Conservation (phyloP, 345 rosid genomes). For the Eucalyptus shirleyi region DNA sequence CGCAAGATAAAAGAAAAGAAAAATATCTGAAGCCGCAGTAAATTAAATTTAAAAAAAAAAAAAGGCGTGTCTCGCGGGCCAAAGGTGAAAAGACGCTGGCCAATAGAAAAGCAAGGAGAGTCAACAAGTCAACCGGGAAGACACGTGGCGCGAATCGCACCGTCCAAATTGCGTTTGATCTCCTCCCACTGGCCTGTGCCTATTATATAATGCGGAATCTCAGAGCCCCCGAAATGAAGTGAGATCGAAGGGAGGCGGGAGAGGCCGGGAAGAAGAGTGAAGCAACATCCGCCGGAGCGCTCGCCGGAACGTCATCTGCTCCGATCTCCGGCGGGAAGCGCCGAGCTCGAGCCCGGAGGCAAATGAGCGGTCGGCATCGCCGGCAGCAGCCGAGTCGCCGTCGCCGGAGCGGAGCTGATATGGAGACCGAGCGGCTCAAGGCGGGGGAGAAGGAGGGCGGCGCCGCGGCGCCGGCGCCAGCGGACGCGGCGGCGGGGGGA, state of each 20-base stretch:
- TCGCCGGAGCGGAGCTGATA: neutral
- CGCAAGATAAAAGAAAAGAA: neutral
- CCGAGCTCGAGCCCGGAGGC: neutral
- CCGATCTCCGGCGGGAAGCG: neutral
- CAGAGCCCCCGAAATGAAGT: neutral
- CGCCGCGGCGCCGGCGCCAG: neutral
- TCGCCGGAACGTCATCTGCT: neutral
- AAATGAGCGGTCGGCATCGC: neutral
- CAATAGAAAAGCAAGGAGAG: neutral
- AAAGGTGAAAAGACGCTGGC: neutral
- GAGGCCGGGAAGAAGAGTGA: neutral
- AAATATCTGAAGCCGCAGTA: neutral
- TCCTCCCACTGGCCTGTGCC: neutral
- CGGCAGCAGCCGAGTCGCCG: neutral
- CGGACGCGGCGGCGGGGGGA: neutral
- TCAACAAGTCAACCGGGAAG: neutral
- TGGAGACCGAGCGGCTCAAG: neutral
- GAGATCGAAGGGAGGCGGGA: neutral
- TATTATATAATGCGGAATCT: neutral
- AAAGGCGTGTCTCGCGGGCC: neutral
- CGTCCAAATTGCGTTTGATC: neutral
- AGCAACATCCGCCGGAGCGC: neutral
- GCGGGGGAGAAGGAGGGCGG: neutral
- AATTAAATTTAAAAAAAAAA: too few relatives aligned
- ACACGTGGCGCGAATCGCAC: neutral